Conservation (phyloP, 306 rosid species). For the Fragaria nilgerrensis region DNA sequence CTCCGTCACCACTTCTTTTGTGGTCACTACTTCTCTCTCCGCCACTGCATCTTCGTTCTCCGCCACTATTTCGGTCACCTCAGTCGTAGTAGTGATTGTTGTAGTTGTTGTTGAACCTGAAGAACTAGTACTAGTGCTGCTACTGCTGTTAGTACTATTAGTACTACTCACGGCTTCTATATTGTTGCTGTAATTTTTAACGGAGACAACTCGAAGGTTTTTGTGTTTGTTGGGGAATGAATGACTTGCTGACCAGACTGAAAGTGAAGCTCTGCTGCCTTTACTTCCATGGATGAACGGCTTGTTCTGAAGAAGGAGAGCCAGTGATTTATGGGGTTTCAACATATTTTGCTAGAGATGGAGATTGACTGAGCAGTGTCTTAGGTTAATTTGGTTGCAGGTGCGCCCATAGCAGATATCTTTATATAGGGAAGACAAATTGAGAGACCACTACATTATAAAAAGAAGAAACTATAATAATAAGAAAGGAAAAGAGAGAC, state of each 20-base stretch:
- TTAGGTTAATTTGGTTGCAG: not conserved
- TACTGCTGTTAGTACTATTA: not conserved
- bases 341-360: constrained; percentile 24
- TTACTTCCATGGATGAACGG: constrained; percentile 25
- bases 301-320: constrained; percentile 19
- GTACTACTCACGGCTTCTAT: constrained; percentile 21
- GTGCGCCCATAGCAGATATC: not conserved
- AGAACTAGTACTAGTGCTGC: not conserved
- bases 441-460: not conserved
- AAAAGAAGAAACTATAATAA: no score
- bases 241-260: constrained; percentile 18
- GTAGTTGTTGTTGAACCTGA: not conserved
- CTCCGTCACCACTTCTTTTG: not conserved
- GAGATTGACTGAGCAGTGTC: not conserved
- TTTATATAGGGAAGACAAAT: not conserved
- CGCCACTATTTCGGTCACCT: not conserved
- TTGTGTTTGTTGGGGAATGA: constrained; percentile 13
- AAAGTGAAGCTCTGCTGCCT: constrained; percentile 21
- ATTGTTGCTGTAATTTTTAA: not conserved
- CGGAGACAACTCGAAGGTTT: not conserved
- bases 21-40: not conserved
- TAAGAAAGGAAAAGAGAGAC: no score
- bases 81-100: not conserved
- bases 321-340: constrained; percentile 20
- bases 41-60: not conserved